Conservation (phyloP, 768 basidiomycete genomes). For the Trametopsis cervina region DNA sequence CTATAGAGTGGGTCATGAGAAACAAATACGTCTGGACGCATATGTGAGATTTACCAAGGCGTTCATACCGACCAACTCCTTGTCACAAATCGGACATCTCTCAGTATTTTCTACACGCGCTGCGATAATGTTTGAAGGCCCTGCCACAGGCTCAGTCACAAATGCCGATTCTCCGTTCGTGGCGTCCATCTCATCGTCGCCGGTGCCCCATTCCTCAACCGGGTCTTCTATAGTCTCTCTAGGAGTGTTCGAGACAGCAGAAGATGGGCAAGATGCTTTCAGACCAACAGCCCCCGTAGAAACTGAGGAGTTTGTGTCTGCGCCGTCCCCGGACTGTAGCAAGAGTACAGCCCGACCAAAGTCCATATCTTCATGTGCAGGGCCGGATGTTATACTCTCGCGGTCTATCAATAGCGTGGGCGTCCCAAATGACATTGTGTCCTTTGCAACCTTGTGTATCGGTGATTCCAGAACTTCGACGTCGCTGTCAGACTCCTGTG, state of each 20-base stretch:
- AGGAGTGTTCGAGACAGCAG: not conserved
- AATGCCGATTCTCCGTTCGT: not conserved
- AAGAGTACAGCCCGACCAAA: not conserved
- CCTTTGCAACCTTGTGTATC: too few relatives aligned
- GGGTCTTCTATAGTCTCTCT: not conserved
- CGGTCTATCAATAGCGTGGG: too few relatives aligned
- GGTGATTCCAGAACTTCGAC: too few relatives aligned
- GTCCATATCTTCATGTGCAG: not conserved
- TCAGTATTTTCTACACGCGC: conserved; percentile 12
- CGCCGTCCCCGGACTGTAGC: not conserved
- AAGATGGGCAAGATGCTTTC: not conserved
- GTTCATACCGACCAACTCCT: conserved; percentile 20
- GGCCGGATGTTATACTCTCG: too few relatives aligned
- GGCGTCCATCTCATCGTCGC: conserved; percentile 57
- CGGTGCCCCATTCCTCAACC: conserved; percentile 59
- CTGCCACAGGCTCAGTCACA: too few relatives aligned
- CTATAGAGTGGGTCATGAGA: conserved; percentile 29
- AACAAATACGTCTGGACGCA: too few relatives aligned
- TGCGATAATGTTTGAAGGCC: not conserved
- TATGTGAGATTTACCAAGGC: conserved; percentile 26
- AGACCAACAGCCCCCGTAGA: not conserved
- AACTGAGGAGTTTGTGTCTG: too few relatives aligned
- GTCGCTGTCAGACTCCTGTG: too few relatives aligned
- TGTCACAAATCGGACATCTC: conserved; percentile 27
- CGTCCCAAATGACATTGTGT: too few relatives aligned